Evolutionary conservation across 768 basidiomycete species (phyloP), one percentile per base, ranked within the genome.

Genomic region (Trametes maxima): DNA sequence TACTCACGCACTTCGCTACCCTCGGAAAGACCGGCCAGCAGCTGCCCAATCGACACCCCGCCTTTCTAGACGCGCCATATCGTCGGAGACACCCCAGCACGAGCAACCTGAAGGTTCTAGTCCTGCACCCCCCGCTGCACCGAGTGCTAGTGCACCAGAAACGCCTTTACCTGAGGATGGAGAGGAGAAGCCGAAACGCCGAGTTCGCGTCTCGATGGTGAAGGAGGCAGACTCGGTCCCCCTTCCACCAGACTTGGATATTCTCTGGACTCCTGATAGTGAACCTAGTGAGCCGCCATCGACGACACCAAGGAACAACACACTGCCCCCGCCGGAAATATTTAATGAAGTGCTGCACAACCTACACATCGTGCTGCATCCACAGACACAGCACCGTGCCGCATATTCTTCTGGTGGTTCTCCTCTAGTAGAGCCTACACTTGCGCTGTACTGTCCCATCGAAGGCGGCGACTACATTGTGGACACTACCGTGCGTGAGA

Each of bases 371-470:
- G 82, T 88, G 4, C 77, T 94, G 36, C 92, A 92, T 73, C 90
- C 93, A 2, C 86, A 90, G 72, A 88, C 87, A 5, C 92, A 94
- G 70, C 85, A 91, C 64, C 81, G 85, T 19, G 86, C 91, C 13
- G 77, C 85, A 0, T 87, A 86, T 73, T 60, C 84, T 14, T 75
- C 87, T 11, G 73, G 79, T 3, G 69, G 80, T 6, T 84, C 82
- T 16, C 78, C 84, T 25, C 80, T 83, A 0, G 68, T 84, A 33
- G 93, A 95, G 70, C 94, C 94, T 3, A 92, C 90, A 0, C 76
- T 95, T n/a, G 90, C 86, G 0, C 74, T 95, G 5, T 94, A 92
- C 72, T 93, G 90, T 64, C 95, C 95, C 6, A 88, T 93, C 60
- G 88, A 90, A 72, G 95, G 95, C 36, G 93, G 92, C 5, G 88